Conservation (phyloP, 2,329 filamentous ascomycete species). For the Periconia sp. region DNA sequence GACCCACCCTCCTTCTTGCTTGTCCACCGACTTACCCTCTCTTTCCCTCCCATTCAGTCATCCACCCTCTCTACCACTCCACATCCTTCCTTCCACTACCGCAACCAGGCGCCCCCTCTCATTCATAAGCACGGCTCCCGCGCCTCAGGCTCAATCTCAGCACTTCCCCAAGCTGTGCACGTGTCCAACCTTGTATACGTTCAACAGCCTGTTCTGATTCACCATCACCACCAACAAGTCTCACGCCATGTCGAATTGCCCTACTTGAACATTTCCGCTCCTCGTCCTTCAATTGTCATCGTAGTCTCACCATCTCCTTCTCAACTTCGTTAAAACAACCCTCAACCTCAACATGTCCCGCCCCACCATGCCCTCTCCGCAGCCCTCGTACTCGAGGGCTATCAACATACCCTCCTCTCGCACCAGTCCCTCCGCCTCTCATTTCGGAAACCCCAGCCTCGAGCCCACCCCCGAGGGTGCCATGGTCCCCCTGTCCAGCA, state of each 20-base stretch:
- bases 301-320: not conserved
- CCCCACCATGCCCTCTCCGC: conserved; percentile 37
- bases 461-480: conserved; percentile 66
- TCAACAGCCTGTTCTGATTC: not conserved
- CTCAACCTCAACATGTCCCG: conserved; percentile 21
- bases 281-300: not conserved
- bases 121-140: not conserved
- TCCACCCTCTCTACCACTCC: conserved; percentile 25
- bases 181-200: not conserved
- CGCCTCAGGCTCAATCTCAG: conserved; percentile 1
- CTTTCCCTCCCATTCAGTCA: conserved; percentile 3
- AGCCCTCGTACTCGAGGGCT: conserved; percentile 31
- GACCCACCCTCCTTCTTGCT: conserved; percentile 6
- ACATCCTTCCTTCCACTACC: conserved; percentile 16
- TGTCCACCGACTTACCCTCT: conserved; percentile 21
- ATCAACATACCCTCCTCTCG: conserved; percentile 42
- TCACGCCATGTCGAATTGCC: not conserved
- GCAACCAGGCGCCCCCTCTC: conserved; percentile 1
- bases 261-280: not conserved
- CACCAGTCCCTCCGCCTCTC: conserved; percentile 43
- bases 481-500: conserved; percentile 57
- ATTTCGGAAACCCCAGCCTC: conserved; percentile 62
- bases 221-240: conserved; percentile 19
- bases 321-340: not conserved
- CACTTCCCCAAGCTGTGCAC: not conserved